Conservation (phyloP, 164 flowering plant species). For the Vitis riparia region DNA sequence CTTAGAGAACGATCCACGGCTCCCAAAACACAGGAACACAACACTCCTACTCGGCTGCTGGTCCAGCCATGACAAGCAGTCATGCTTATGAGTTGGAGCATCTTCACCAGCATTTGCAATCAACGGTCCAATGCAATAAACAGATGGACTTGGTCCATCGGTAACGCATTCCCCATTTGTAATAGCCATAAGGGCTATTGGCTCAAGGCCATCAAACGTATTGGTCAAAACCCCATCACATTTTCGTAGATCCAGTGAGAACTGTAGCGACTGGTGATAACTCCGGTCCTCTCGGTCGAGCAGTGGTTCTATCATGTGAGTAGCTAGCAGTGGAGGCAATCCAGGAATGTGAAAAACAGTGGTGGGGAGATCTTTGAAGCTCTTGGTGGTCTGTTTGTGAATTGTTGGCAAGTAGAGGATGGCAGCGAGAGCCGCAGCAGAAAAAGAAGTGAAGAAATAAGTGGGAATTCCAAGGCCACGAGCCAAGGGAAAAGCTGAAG, state of each 20-base stretch:
- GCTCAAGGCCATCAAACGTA: slow-evolving; percentile 10
- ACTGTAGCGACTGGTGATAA: slow-evolving; percentile 12
- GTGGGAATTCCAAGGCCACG: slow-evolving; percentile 18
- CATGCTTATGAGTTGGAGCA: neutral
- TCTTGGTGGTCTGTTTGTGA: slow-evolving; percentile 4
- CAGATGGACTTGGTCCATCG: neutral
- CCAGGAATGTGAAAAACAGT: slow-evolving; percentile 20
- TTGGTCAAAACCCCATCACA: slow-evolving; percentile 6
- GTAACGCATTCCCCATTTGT: neutral
- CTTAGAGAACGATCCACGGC: neutral
- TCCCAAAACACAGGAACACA: too few species aligned
- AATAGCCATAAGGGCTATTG: slow-evolving; percentile 2
- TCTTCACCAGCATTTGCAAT: neutral
- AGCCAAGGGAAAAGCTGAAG: slow-evolving; percentile 9
- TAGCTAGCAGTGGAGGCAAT: slow-evolving; percentile 13
- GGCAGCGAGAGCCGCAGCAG: slow-evolving; percentile 16
- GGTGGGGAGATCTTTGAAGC: slow-evolving; percentile 8
- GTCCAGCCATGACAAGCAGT: neutral
- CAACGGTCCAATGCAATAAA: slow-evolving; percentile 10
- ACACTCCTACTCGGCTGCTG: neutral
- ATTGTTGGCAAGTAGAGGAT: slow-evolving; percentile 23
- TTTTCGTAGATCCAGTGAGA: neutral
- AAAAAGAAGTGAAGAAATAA: slow-evolving; percentile 21
- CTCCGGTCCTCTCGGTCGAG: slow-evolving; percentile 6
- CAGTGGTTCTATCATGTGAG: slow-evolving; percentile 6